A percentile compares a stretch with the other conserved stretches of the same genome.
Evolutionary conservation across 2,329 filamentous ascomycete genomes (phyloP).

Genomic region (Talaromyces verruculosus): DNA sequence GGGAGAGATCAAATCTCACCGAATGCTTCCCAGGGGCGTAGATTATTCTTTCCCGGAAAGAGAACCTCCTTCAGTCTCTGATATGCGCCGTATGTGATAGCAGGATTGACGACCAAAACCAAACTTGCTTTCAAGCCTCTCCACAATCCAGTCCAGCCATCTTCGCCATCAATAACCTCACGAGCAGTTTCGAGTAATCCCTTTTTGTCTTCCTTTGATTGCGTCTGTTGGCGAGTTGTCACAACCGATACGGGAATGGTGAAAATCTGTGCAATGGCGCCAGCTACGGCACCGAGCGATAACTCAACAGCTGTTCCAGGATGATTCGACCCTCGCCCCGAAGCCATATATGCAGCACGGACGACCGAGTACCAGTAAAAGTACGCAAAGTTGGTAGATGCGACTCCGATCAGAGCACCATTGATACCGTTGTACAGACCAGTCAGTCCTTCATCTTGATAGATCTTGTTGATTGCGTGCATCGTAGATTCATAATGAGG

Average conservation of each 20-base stretch:
- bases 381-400: conserved; percentile 97
- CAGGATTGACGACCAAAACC: conserved; percentile 91
- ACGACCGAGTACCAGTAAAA: conserved; percentile 99
- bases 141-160: conserved; percentile 88
- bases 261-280: conserved; percentile 89
- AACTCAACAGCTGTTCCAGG: conserved; percentile 82
- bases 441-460: conserved; percentile 71
- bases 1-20: conserved; percentile 48
- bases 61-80: conserved; percentile 77
- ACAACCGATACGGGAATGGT: conserved; percentile 96
- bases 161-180: conserved; percentile 86
- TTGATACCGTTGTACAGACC: conserved; percentile 89
- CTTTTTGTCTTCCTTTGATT: conserved; percentile 78
- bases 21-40: conserved; percentile 87
- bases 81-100: conserved; percentile 96
- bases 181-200: conserved; percentile 81
- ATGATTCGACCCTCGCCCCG: conserved; percentile 57
- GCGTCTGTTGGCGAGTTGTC: conserved; percentile 94
- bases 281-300: conserved; percentile 78
- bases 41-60: conserved; percentile 71
- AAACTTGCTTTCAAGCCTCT: conserved; percentile 92
- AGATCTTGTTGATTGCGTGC: conserved; percentile 84
- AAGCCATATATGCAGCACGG: conserved; percentile 71
- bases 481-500: conserved; percentile 82
- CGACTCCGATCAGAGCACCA: conserved; percentile 84